Percentiles rank a stretch among this genome's conserved stretches.
Evolutionary conservation across 2,329 filamentous ascomycete genomes (phyloP).

Genomic region (Aspergillus ruber): DNA sequence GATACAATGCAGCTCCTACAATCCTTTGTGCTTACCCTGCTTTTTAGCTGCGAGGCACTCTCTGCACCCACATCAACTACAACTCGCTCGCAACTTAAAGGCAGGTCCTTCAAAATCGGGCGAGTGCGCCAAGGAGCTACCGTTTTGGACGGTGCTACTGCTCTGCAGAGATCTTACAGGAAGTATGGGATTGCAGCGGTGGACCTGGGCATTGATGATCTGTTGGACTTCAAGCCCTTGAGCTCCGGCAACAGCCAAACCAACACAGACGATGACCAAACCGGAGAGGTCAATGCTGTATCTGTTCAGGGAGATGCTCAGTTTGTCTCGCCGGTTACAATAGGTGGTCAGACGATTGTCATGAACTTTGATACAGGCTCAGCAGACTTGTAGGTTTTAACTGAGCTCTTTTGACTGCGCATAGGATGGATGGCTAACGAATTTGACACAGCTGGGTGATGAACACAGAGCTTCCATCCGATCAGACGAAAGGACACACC

Average conservation of each 20-base stretch:
- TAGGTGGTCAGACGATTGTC: conserved; percentile 63
- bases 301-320: conserved; percentile 61
- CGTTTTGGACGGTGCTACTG: conserved; percentile 52
- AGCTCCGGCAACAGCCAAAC: conserved; percentile 22
- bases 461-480: conserved; percentile 51
- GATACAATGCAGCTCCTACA: conserved; percentile 23
- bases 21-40: conserved; percentile 22
- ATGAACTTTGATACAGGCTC: conserved; percentile 73
- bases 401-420: neutral
- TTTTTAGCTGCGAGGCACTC: conserved; percentile 27
- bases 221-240: conserved; percentile 29
- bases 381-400: conserved; percentile 54
- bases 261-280: conserved; percentile 23
- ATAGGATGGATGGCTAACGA: neutral
- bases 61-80: conserved; percentile 24
- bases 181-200: conserved; percentile 55
- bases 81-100: conserved; percentile 14
- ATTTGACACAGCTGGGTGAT: conserved; percentile 56
- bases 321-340: conserved; percentile 62
- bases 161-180: conserved; percentile 59
- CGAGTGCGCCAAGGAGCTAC: conserved; percentile 52
- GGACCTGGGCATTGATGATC: conserved; percentile 35
- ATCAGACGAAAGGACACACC: conserved; percentile 46
- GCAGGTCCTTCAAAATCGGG: conserved; percentile 55
- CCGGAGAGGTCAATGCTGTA: conserved; percentile 58